Evolutionary conservation across 352 stramenopile species (phyloP).

Genomic region (Phytophthora niederhauseri): DNA sequence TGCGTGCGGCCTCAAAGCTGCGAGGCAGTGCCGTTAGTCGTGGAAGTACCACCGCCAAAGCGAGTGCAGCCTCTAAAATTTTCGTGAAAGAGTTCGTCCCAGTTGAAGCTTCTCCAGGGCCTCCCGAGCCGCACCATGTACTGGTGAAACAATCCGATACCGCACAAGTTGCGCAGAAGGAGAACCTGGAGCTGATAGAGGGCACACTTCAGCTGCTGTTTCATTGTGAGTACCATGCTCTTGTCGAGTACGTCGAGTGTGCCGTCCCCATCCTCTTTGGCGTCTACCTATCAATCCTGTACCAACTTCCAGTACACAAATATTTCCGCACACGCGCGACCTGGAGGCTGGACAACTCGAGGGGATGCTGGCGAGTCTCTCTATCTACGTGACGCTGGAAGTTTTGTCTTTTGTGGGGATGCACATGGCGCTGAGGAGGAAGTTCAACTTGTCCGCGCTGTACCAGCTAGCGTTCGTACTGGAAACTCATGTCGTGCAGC

Average conservation of each 20-base stretch:
- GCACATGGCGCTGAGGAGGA: constrained; percentile 18
- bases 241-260: constrained; percentile 38
- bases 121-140: not conserved
- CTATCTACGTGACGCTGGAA: constrained; percentile 23
- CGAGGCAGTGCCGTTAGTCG: not conserved
- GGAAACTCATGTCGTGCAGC: constrained; percentile 26
- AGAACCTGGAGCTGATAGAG: constrained; percentile 11
- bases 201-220: constrained; percentile 32
- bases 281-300: constrained; percentile 22
- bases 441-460: constrained; percentile 27
- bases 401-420: constrained; percentile 21
- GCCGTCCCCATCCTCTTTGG: constrained; percentile 30
- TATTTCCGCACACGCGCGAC: constrained; percentile 26
- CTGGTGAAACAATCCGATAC: not conserved
- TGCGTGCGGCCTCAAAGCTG: not conserved
- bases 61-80: not conserved
- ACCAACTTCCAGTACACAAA: constrained; percentile 14
- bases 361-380: constrained; percentile 16
- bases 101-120: not conserved
- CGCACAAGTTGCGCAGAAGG: not conserved
- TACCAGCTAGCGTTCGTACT: constrained; percentile 34
- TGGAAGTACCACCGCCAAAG: not conserved
- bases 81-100: not conserved
- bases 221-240: constrained; percentile 29
- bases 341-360: constrained; percentile 20